Percentiles rank a stretch among this genome's conserved stretches.
phyloP scores from a whole-genome alignment of 2,329 filamentous ascomycete genomes.

The Scytalidium sp. region DNA sequence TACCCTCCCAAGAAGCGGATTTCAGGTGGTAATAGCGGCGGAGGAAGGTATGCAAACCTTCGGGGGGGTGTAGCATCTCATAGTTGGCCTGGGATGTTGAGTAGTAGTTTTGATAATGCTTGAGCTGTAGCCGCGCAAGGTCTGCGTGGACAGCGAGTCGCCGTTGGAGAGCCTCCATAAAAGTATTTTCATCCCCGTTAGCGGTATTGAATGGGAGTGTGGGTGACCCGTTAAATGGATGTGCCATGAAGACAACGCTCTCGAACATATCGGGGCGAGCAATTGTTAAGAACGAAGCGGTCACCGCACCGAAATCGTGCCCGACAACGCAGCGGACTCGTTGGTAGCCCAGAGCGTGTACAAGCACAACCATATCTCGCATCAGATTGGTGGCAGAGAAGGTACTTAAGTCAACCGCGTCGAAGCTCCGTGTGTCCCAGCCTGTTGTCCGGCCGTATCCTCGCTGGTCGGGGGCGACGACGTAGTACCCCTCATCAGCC shows the following conservation, averaged over 20 bases:
- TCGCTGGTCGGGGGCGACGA: slow-evolving; percentile 65
- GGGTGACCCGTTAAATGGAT: slow-evolving; percentile 57
- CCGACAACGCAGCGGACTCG: slow-evolving; percentile 58
- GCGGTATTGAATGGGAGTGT: slow-evolving; percentile 44
- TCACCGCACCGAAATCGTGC: slow-evolving; percentile 65
- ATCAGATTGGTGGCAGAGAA: slow-evolving; percentile 58
- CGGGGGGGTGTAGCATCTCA: slow-evolving; percentile 44
- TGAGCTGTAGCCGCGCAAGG: slow-evolving; percentile 52
- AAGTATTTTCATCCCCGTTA: slow-evolving; percentile 21
- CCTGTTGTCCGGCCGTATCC: slow-evolving; percentile 66
- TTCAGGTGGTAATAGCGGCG: slow-evolving; percentile 69
- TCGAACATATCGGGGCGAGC: slow-evolving; percentile 63
- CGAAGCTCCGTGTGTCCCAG: slow-evolving; percentile 49
- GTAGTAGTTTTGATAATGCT: slow-evolving; percentile 71
- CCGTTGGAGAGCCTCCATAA: slow-evolving; percentile 4
- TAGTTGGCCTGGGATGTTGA: slow-evolving; percentile 42
- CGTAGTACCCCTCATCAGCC: slow-evolving; percentile 58
- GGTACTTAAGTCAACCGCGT: slow-evolving; percentile 50
- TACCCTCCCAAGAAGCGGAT: slow-evolving; percentile 56
- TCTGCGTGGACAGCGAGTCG: slow-evolving; percentile 50
- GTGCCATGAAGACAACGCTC: slow-evolving; percentile 58
- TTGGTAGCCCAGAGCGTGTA: slow-evolving; percentile 57
- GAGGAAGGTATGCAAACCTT: slow-evolving; percentile 57
- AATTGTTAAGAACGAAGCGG: slow-evolving; percentile 55
- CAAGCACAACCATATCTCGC: slow-evolving; percentile 58